These are phyloP conservation scores for Leishmania martiniquensis DNA, from an alignment of 208 protist genomes.

Conservation along the genomic window DNA sequence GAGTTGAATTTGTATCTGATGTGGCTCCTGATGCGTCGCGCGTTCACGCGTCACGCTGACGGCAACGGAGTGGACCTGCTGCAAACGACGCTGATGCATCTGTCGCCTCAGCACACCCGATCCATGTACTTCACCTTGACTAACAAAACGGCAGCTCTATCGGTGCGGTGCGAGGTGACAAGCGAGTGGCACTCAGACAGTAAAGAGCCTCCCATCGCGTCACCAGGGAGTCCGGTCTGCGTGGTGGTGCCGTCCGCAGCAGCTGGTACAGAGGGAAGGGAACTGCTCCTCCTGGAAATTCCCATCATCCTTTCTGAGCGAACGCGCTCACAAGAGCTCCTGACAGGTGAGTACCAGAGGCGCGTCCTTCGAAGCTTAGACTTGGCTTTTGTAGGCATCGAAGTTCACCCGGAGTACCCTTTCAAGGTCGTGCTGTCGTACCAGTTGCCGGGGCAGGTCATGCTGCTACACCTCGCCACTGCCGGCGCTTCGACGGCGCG, in stretches of 20 bases:
- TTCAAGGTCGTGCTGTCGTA: slow-evolving; percentile 56
- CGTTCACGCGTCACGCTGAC: not conserved
- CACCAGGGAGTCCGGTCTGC: slow-evolving; percentile 46
- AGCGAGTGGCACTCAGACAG: slow-evolving; percentile 32
- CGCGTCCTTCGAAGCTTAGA: slow-evolving; percentile 49
- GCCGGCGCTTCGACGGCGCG: slow-evolving; percentile 24
- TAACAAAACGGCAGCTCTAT: slow-evolving; percentile 8
- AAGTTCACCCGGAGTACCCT: slow-evolving; percentile 13
- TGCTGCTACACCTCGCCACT: slow-evolving; percentile 45
- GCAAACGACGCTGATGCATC: slow-evolving; percentile 7
- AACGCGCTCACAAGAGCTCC: slow-evolving; percentile 17
- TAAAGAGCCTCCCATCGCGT: slow-evolving; percentile 12
- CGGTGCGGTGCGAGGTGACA: slow-evolving; percentile 45
- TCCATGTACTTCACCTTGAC: slow-evolving; percentile 19
- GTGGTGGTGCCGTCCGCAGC: slow-evolving; percentile 20
- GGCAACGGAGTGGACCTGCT: slow-evolving; percentile 11
- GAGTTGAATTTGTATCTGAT: slow-evolving; percentile 32
- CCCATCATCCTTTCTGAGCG: not conserved
- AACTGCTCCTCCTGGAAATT: slow-evolving; percentile 25
- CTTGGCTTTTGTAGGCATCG: slow-evolving; percentile 39
- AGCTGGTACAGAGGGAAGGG: slow-evolving; percentile 15
- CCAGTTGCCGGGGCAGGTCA: slow-evolving; percentile 22
- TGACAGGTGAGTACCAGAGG: slow-evolving; percentile 23
- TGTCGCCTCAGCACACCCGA: slow-evolving; percentile 12
- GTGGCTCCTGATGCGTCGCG: slow-evolving; percentile 18